These are phyloP conservation scores for Yamadazyma taylorii DNA, from an alignment of 1,139 yeast genomes.

Conservation along the genomic window DNA sequence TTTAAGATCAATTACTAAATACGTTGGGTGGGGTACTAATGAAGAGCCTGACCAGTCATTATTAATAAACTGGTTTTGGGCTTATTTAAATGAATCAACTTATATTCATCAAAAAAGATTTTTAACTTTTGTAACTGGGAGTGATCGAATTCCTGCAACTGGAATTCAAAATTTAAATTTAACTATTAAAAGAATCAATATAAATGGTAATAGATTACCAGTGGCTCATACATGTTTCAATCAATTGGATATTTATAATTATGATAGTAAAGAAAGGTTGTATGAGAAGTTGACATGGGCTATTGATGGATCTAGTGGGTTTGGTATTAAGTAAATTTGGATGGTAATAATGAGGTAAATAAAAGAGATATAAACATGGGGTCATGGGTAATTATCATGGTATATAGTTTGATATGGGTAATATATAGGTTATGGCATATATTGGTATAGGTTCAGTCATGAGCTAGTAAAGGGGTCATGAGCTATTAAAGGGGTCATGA, in stretches of 20 bases:
- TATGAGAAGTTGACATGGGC: constrained; percentile 61
- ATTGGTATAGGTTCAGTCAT: too few species aligned
- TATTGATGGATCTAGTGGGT: constrained; percentile 78
- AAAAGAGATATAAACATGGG: too few species aligned
- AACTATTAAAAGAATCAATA: constrained; percentile 57
- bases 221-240: constrained; percentile 93
- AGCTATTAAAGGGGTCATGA: too few species aligned
- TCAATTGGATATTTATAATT: constrained; percentile 76
- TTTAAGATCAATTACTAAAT: constrained; percentile 69
- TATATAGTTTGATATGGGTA: too few species aligned
- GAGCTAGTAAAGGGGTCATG: too few species aligned
- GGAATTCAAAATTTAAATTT: constrained; percentile 76
- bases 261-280: constrained; percentile 53
- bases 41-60: constrained; percentile 34
- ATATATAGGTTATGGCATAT: too few species aligned
- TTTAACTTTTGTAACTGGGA: constrained; percentile 80
- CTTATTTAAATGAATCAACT: constrained; percentile 51
- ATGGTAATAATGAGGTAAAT: too few species aligned
- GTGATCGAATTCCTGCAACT: constrained; percentile 90
- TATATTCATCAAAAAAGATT: constrained; percentile 57
- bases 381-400: too few species aligned
- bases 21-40: constrained; percentile 55
- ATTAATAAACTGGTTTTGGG: constrained; percentile 84
- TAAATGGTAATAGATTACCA: constrained; percentile 61
- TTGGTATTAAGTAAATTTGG: constrained; percentile 59